Percentiles rank a stretch among this genome's conserved stretches.
phyloP scores from a whole-genome alignment of 495 filamentous ascomycete genomes.

The Hyaloscypha finlandica region DNA sequence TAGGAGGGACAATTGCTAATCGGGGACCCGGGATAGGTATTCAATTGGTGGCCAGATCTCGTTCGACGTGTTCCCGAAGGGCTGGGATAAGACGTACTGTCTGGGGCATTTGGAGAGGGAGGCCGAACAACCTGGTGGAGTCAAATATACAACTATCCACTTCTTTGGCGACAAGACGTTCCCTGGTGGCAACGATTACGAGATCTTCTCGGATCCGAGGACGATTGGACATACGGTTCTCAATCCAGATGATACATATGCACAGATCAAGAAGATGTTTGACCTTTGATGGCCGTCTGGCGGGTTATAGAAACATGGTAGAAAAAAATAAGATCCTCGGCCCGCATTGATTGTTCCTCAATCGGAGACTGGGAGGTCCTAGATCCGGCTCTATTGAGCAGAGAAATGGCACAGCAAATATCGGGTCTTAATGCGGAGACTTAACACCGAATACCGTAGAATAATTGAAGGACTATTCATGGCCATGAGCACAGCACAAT shows the following conservation, averaged over 20 bases:
- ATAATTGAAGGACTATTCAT: background rate
- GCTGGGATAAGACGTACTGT: constrained; percentile 99
- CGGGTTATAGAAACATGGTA: background rate
- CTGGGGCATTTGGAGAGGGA: constrained; percentile 84
- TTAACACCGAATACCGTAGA: background rate
- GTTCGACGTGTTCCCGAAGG: constrained; percentile 95
- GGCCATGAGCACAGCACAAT: background rate
- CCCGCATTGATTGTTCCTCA: background rate
- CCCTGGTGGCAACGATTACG: constrained; percentile 89
- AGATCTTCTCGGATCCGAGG: constrained; percentile 81
- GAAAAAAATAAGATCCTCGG: background rate
- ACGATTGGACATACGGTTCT: constrained; percentile 83
- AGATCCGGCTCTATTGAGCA: background rate
- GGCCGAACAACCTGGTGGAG: constrained; percentile 63
- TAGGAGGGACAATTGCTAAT: constrained; percentile 11
- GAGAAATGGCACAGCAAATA: background rate
- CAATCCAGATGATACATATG: constrained; percentile 78
- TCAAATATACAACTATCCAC: constrained; percentile 84
- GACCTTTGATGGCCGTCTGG: constrained; percentile 49
- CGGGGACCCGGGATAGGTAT: constrained; percentile 52
- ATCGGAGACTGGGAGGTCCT: background rate
- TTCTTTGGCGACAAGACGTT: constrained; percentile 98
- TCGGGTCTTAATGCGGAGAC: background rate
- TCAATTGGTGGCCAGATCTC: constrained; percentile 96
- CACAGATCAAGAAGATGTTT: constrained; percentile 77